phyloP scores from a whole-genome alignment of 2,329 filamentous ascomycete species.

The Stagonosporopsis vannaccii region DNA sequence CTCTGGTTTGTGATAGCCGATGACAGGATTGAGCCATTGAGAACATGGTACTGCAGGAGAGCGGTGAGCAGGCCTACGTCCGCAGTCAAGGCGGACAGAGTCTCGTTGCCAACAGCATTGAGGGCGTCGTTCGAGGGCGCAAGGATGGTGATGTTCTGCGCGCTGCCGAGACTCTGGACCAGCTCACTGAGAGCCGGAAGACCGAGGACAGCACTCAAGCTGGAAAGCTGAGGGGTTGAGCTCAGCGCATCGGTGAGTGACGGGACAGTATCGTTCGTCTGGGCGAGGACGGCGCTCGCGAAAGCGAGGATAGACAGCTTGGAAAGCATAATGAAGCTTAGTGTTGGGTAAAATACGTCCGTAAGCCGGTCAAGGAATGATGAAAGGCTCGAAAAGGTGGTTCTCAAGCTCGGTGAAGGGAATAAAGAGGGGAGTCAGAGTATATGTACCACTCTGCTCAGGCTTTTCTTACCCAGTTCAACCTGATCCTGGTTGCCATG shows the following conservation, averaged over 20 bases:
- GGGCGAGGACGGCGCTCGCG: constrained; percentile 43
- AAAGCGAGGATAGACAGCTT: constrained; percentile 50
- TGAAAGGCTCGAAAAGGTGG: not conserved
- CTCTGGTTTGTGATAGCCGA: constrained; percentile 50
- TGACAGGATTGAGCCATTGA: constrained; percentile 59
- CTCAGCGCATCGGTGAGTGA: constrained; percentile 29
- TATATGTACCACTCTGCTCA: constrained; percentile 27
- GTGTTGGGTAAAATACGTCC: not conserved
- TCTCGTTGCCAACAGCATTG: constrained; percentile 47
- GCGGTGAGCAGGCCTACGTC: constrained; percentile 51
- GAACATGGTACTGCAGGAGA: constrained; percentile 65
- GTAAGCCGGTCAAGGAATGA: not conserved
- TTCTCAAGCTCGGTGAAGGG: not conserved
- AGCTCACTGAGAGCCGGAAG: constrained; percentile 44
- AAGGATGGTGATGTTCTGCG: constrained; percentile 64
- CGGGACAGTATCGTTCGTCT: constrained; percentile 24
- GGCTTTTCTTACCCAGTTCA: constrained; percentile 3
- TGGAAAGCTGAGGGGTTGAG: constrained; percentile 36
- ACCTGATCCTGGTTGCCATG: constrained; percentile 20
- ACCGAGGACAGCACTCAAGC: constrained; percentile 47
- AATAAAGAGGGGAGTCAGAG: constrained; percentile 18
- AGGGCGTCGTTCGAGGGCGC: constrained; percentile 64
- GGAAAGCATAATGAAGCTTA: constrained; percentile 46
- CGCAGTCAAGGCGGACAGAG: constrained; percentile 35
- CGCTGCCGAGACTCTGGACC: constrained; percentile 46